Evolutionary conservation across 176 grass and related monocot species (phyloP).

Genomic region (Rhipidocladum racemiflorum): DNA sequence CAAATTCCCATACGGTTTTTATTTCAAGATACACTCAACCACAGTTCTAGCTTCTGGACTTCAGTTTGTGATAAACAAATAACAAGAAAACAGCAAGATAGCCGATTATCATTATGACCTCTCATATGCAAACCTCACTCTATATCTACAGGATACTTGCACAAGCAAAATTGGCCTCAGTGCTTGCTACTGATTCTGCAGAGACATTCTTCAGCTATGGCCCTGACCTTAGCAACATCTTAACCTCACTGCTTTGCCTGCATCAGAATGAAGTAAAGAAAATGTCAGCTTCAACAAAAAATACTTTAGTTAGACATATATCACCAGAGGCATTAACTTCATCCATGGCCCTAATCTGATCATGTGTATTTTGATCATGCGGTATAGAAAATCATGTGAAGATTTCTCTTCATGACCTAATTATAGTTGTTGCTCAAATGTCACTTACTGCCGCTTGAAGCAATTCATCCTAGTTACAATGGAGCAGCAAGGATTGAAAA

Average conservation of each 20-base stretch:
- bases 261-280: slow-evolving; percentile 15
- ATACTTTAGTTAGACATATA: neutral
- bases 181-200: slow-evolving; percentile 43
- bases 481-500: neutral
- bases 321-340: neutral
- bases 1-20: slow-evolving; percentile 33
- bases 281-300: neutral
- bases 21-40: slow-evolving; percentile 45
- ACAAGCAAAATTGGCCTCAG: slow-evolving; percentile 49
- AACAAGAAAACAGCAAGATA: slow-evolving; percentile 35
- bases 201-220: slow-evolving; percentile 29
- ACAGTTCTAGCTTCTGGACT: slow-evolving; percentile 13
- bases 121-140: slow-evolving; percentile 31
- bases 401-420: neutral
- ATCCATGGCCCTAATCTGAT: no score
- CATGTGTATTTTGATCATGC: neutral
- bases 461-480: slow-evolving; percentile 14
- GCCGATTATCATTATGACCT: slow-evolving; percentile 30
- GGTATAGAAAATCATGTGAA: neutral
- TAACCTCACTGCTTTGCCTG: slow-evolving; percentile 56
- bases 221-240: neutral
- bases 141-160: slow-evolving; percentile 46
- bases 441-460: neutral
- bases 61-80: slow-evolving; percentile 23
- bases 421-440: neutral